Conservation (phyloP, 78 protist species). For the Thecamonas trahens region DNA sequence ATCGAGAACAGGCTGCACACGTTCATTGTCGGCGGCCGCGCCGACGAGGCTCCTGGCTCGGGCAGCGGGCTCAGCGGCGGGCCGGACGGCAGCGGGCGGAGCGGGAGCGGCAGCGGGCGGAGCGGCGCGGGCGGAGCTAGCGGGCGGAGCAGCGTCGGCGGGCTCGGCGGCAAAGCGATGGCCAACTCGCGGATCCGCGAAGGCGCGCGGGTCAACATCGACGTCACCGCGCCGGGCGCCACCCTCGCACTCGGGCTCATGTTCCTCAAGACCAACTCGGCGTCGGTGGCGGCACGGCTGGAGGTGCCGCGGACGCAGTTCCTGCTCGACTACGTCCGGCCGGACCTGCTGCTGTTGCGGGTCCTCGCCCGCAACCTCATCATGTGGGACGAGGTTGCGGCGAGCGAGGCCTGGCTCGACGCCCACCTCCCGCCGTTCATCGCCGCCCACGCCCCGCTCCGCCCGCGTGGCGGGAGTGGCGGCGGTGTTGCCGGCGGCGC, state of each 20-base stretch:
- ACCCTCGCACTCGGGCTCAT: constrained; percentile 72
- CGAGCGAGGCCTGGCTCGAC: constrained; percentile 6
- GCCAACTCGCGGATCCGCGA: constrained; percentile 5
- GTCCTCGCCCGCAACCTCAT: constrained; percentile 39
- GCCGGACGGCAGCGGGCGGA: background rate
- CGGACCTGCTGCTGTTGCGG: constrained; percentile 62
- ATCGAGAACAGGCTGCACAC: constrained; percentile 50
- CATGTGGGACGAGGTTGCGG: constrained; percentile 36
- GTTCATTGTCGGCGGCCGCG: constrained; percentile 1
- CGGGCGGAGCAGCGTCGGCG: constrained; percentile 1
- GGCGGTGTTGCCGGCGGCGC: too few relatives aligned
- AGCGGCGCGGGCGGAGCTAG: background rate
- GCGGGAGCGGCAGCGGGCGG: background rate
- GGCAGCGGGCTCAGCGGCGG: constrained; percentile 14
- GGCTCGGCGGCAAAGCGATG: constrained; percentile 6
- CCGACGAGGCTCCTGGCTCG: background rate
- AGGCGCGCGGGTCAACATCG: constrained; percentile 49
- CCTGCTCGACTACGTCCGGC: constrained; percentile 55
- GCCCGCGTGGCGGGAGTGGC: too few relatives aligned
- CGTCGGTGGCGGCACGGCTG: constrained; percentile 36
- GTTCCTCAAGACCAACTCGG: constrained; percentile 55
- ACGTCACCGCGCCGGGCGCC: constrained; percentile 84
- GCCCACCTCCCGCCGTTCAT: background rate
- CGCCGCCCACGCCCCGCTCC: too few relatives aligned
- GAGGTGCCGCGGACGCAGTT: constrained; percentile 52